Percentiles rank a stretch among this genome's conserved stretches.
phyloP scores from a whole-genome alignment of 805 yeast species.

The Scheffersomyces coipomensis region DNA sequence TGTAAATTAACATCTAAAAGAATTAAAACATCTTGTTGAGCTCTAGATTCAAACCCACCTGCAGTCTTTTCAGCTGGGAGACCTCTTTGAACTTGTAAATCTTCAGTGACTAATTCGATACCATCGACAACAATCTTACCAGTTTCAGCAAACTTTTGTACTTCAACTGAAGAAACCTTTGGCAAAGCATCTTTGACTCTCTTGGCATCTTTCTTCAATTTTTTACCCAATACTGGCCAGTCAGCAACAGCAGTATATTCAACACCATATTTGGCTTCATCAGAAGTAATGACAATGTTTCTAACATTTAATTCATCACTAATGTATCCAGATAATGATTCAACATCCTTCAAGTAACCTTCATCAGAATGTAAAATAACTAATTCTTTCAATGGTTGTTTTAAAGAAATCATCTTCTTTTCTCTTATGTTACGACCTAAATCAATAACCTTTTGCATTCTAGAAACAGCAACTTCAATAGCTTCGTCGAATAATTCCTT shows the following conservation, averaged over 20 bases:
- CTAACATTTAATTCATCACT: conserved; percentile 91
- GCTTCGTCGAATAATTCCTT: conserved; percentile 76
- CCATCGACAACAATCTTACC: conserved; percentile 88
- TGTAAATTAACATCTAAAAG: conserved; percentile 85
- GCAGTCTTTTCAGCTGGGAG: conserved; percentile 63
- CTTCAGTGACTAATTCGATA: conserved; percentile 82
- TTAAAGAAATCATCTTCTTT: conserved; percentile 87
- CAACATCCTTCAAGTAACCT: conserved; percentile 72
- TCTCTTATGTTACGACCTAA: conserved; percentile 96
- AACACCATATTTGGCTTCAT: conserved; percentile 89
- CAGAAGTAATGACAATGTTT: conserved; percentile 81
- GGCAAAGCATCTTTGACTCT: conserved; percentile 95
- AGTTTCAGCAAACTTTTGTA: conserved; percentile 65
- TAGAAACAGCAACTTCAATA: conserved; percentile 82
- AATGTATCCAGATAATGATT: conserved; percentile 74
- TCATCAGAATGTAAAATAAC: conserved; percentile 82
- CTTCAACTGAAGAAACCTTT: conserved; percentile 73
- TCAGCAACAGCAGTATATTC: conserved; percentile 94
- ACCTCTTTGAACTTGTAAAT: conserved; percentile 86
- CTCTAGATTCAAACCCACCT: conserved; percentile 80
- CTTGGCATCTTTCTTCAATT: conserved; percentile 89
- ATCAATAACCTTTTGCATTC: conserved; percentile 97
- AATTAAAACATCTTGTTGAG: conserved; percentile 86
- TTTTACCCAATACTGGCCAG: conserved; percentile 98
- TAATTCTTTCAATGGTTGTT: conserved; percentile 88